Conservation (phyloP, 495 filamentous ascomycete species). For the Astrocystis sublimbata region DNA sequence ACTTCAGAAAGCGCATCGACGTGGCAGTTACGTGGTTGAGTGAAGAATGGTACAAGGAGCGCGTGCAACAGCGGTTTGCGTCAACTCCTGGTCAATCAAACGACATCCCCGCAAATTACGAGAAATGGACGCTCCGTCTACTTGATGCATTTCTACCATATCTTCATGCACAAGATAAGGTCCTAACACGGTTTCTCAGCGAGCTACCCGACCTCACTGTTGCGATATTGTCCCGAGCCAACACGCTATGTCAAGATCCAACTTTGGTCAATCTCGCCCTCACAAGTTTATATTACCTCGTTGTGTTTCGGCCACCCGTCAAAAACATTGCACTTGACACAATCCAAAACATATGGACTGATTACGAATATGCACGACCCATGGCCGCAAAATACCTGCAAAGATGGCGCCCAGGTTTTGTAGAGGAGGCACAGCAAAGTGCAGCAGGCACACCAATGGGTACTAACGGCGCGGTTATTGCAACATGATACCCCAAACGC, state of each 20-base stretch:
- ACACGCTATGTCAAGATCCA: constrained; percentile 82
- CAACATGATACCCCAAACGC: constrained; percentile 12
- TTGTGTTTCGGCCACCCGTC: constrained; percentile 83
- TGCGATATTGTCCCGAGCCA: constrained; percentile 70
- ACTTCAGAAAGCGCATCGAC: constrained; percentile 85
- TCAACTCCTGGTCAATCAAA: constrained; percentile 18
- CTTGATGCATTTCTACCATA: constrained; percentile 88
- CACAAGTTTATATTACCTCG: constrained; percentile 64
- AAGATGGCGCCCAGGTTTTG: constrained; percentile 54
- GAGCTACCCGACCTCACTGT: constrained; percentile 81
- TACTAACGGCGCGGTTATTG: constrained; percentile 10
- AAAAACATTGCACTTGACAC: constrained; percentile 78
- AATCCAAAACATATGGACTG: constrained; percentile 82
- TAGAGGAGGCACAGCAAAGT: constrained; percentile 38
- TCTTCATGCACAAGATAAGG: constrained; percentile 81
- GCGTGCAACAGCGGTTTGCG: constrained; percentile 53
- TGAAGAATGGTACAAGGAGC: constrained; percentile 98
- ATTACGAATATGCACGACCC: constrained; percentile 61
- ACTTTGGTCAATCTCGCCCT: constrained; percentile 59
- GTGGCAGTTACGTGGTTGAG: constrained; percentile 88
- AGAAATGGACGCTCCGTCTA: constrained; percentile 74
- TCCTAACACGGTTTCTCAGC: constrained; percentile 84
- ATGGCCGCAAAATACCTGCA: constrained; percentile 55
- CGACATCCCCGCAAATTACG: constrained; percentile 65
- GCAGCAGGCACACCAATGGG: constrained; percentile 12